Conservation (phyloP, 495 filamentous ascomycete species). For the Rhizodiscina lignyota region DNA sequence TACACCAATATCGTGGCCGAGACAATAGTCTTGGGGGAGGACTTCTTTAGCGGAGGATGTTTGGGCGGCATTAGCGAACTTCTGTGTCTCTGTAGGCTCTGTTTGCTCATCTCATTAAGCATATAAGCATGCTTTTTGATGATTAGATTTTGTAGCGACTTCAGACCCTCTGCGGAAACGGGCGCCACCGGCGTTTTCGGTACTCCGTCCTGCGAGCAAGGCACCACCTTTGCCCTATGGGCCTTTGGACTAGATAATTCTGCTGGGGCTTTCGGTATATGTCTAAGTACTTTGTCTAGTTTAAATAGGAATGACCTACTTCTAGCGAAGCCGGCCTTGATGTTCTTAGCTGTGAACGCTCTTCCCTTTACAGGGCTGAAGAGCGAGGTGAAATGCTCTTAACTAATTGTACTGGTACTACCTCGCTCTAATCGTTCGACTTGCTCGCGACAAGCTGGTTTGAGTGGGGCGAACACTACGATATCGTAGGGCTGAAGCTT, state of each 20-base stretch:
- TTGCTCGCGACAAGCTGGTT: not conserved
- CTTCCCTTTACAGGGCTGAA: not conserved
- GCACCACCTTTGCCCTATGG: not conserved
- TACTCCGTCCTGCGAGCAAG: conserved; percentile 1
- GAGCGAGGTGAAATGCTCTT: conserved; percentile 1
- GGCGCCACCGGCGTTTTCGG: not conserved
- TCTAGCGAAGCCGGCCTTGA: not conserved
- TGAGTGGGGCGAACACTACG: not conserved
- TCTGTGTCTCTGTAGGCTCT: not conserved
- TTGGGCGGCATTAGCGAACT: conserved; percentile 1
- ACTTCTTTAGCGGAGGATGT: not conserved
- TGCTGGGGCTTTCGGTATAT: not conserved
- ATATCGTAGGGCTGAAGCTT: conserved; percentile 1
- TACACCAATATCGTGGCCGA: too few species aligned
- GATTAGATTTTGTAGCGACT: not conserved
- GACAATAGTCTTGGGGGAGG: not conserved
- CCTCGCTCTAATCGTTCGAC: not conserved
- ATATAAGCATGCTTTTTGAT: not conserved
- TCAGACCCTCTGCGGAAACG: not conserved
- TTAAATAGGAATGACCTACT: not conserved
- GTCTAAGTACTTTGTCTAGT: conserved; percentile 1
- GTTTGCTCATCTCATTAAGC: conserved; percentile 1
- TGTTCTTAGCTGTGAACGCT: not conserved
- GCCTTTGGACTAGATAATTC: not conserved
- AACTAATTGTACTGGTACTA: not conserved